These are phyloP conservation scores for Nannochloropsis salina DNA, from an alignment of 108 stramenopile species.

Conservation along the genomic window DNA sequence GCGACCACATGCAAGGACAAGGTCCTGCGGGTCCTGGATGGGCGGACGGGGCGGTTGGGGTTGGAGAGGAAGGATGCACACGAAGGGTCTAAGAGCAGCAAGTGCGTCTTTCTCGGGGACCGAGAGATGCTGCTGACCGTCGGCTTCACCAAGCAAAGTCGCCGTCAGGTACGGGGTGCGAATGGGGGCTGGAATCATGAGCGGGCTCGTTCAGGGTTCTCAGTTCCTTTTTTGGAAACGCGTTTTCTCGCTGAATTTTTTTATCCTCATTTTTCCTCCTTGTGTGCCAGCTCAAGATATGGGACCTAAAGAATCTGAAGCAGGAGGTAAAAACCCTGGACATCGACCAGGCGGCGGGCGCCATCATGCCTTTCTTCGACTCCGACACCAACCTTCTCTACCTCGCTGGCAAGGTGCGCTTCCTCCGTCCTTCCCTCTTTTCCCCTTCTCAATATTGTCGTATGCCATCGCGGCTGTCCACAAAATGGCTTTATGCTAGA, in stretches of 20 bases:
- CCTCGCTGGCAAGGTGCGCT: conserved; percentile 78
- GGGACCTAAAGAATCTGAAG: conserved; percentile 78
- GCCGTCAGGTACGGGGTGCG: conserved; percentile 63
- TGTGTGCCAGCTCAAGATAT: conserved; percentile 71
- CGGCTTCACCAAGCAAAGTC: conserved; percentile 78
- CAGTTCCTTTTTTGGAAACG: no score
- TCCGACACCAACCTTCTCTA: conserved; percentile 82
- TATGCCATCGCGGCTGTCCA: no score
- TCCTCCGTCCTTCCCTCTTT: background rate
- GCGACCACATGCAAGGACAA: conserved; percentile 94
- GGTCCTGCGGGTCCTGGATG: conserved; percentile 77
- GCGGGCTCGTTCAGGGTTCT: no score
- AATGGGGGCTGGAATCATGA: background rate
- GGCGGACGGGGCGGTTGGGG: conserved; percentile 60
- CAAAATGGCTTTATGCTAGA: no score
- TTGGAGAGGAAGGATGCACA: conserved; percentile 60
- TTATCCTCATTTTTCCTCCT: background rate
- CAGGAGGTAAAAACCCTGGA: conserved; percentile 68
- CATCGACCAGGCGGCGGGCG: conserved; percentile 93
- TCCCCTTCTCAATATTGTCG: no score
- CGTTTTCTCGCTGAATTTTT: no score
- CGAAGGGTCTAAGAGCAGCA: conserved; percentile 84
- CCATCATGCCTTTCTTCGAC: conserved; percentile 93
- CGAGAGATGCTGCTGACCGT: conserved; percentile 78
- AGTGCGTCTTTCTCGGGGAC: conserved; percentile 76